These are phyloP conservation scores for Globisporangium perplexum DNA, from an alignment of 352 stramenopile genomes.

Conservation along the genomic window DNA sequence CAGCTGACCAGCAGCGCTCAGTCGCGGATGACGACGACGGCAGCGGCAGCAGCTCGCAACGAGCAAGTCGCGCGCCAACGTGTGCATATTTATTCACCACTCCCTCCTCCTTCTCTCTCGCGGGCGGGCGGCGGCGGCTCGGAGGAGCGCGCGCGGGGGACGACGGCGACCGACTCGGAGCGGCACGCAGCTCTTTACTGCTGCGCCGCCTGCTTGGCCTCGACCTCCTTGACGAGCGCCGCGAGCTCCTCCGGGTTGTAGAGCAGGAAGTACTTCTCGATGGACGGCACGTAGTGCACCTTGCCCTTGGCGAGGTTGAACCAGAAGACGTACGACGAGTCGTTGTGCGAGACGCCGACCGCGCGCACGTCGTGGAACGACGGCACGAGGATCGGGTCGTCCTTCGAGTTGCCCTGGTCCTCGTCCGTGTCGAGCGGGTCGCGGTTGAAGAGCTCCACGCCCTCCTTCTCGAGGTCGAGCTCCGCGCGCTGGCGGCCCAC, in stretches of 20 bases:
- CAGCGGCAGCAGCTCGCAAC: not conserved
- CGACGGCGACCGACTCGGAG: not conserved
- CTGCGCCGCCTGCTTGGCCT: slow-evolving; percentile 51
- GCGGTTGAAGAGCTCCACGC: slow-evolving; percentile 71
- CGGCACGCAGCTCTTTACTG: slow-evolving; percentile 20
- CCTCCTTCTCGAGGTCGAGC: slow-evolving; percentile 63
- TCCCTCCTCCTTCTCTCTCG: not conserved
- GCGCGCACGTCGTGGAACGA: slow-evolving; percentile 69
- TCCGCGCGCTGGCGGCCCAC: slow-evolving; percentile 76
- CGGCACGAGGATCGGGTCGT: slow-evolving; percentile 84
- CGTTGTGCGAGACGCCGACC: slow-evolving; percentile 84
- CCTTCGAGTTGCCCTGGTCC: slow-evolving; percentile 85
- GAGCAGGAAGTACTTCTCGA: slow-evolving; percentile 89
- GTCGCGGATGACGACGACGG: no score
- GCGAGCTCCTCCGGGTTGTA: slow-evolving; percentile 86
- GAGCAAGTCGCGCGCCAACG: slow-evolving; percentile 3
- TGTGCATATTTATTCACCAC: slow-evolving; percentile 9
- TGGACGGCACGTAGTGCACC: slow-evolving; percentile 80
- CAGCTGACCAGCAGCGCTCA: no score
- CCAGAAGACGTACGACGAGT: slow-evolving; percentile 86
- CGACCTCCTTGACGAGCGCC: slow-evolving; percentile 77
- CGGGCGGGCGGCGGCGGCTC: not conserved
- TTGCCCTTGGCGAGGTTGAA: slow-evolving; percentile 86
- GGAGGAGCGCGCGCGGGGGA: not conserved
- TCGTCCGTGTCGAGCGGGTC: slow-evolving; percentile 84